phyloP scores from a whole-genome alignment of 1,284 basidiomycete genomes.

The Fomes fomentarius region DNA sequence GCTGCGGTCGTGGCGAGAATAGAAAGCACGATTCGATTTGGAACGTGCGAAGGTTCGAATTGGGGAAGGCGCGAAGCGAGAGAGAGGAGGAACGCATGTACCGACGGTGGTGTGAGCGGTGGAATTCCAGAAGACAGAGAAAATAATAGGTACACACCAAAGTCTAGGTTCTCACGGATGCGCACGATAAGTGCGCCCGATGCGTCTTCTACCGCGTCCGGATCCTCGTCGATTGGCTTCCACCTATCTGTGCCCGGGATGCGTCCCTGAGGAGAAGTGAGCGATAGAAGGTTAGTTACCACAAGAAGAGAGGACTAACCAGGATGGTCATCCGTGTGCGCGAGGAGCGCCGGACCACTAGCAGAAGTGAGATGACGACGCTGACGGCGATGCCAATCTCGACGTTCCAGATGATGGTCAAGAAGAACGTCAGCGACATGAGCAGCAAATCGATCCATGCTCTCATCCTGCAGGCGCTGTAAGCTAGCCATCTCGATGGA shows the following conservation, averaged over 20 bases:
- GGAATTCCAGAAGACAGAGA: neutral
- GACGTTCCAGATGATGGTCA: constrained; percentile 75
- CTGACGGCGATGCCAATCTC: constrained; percentile 87
- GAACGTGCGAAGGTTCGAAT: neutral
- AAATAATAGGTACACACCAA: constrained; percentile 52
- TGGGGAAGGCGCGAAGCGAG: constrained; percentile 5
- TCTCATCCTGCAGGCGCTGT: constrained; percentile 81
- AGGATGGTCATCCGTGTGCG: constrained; percentile 75
- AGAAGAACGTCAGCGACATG: constrained; percentile 83
- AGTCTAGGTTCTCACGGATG: constrained; percentile 82
- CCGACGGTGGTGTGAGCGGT: too few relatives aligned
- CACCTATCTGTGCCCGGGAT: constrained; percentile 83
- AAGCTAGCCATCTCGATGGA: too few relatives aligned
- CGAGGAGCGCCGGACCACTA: constrained; percentile 88
- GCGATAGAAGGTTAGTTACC: neutral
- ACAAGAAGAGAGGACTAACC: constrained; percentile 36
- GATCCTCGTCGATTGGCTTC: constrained; percentile 81
- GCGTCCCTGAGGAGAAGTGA: constrained; percentile 53
- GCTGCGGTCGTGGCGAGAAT: constrained; percentile 46
- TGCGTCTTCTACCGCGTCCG: constrained; percentile 75
- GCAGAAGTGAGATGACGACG: constrained; percentile 81
- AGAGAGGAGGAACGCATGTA: too few relatives aligned
- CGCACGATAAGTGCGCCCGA: constrained; percentile 82
- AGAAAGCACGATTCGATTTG: neutral
- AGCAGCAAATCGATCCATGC: constrained; percentile 87